Conservation (phyloP, 2,329 filamentous ascomycete species). For the Alternaria solani region DNA sequence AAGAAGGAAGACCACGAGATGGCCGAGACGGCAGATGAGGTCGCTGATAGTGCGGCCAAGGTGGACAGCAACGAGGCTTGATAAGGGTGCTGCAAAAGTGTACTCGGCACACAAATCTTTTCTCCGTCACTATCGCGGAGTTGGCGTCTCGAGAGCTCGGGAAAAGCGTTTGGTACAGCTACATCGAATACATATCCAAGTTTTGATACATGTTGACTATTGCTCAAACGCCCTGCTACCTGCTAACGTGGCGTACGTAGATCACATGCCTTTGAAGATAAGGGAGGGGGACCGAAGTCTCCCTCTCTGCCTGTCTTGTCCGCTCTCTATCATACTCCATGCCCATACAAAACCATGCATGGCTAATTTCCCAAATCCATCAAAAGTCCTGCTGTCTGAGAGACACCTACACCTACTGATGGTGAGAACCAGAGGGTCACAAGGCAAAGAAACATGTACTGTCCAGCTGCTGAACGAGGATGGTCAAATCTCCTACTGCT, state of each 20-base stretch:
- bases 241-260: background rate
- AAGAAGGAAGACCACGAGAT: conserved; percentile 53
- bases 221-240: background rate
- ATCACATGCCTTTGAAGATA: no score
- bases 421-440: no score
- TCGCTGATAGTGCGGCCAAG: conserved; percentile 40
- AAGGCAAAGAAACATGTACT: no score
- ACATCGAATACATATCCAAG: background rate
- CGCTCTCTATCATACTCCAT: no score
- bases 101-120: background rate
- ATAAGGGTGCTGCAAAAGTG: background rate
- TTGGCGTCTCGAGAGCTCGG: background rate
- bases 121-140: background rate
- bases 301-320: no score
- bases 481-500: no score
- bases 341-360: no score
- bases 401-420: no score
- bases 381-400: no score
- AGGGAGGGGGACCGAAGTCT: no score
- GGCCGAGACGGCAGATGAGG: conserved; percentile 51
- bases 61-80: conserved; percentile 40
- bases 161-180: background rate
- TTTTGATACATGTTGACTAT: background rate
- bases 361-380: no score
- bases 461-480: no score